Evolutionary conservation across 2,329 filamentous ascomycete genomes (phyloP).

Genomic region (Tolypocladium paradoxum): DNA sequence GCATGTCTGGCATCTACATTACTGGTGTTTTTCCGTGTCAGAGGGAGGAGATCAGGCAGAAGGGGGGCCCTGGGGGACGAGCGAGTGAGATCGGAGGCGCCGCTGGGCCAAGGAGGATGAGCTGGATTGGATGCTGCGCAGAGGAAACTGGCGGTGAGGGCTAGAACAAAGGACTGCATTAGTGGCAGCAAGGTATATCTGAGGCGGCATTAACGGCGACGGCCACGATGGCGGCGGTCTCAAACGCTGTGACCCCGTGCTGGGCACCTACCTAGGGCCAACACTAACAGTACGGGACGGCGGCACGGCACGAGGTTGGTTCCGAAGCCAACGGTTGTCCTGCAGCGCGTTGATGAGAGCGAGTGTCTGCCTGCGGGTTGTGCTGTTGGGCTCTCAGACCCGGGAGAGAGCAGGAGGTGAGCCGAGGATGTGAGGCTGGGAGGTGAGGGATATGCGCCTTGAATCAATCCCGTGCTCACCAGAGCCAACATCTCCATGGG

Average conservation of each 20-base stretch:
- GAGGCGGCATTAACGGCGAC: background rate
- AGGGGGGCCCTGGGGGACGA: no score
- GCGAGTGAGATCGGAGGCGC: no score
- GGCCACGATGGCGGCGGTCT: background rate
- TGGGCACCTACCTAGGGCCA: no score
- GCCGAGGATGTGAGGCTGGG: no score
- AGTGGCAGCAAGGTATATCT: background rate
- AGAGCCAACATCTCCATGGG: background rate
- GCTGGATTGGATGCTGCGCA: background rate
- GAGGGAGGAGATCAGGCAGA: background rate
- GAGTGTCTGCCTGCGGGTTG: no score
- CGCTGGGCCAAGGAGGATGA: background rate
- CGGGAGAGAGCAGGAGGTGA: no score
- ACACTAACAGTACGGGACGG: no score
- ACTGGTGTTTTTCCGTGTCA: background rate
- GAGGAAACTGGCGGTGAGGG: background rate
- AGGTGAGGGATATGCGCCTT: background rate
- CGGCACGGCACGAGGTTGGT: no score
- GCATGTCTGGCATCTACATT: background rate
- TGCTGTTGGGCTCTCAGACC: no score
- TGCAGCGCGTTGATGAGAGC: no score
- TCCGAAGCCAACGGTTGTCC: no score
- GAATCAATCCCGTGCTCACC: background rate
- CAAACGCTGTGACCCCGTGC: no score
- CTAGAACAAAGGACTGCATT: background rate